Percentiles rank a stretch among this genome's conserved stretches.
These are phyloP conservation scores for Potentilla sterilis DNA, from an alignment of 306 rosid species.

Conservation along the genomic window DNA sequence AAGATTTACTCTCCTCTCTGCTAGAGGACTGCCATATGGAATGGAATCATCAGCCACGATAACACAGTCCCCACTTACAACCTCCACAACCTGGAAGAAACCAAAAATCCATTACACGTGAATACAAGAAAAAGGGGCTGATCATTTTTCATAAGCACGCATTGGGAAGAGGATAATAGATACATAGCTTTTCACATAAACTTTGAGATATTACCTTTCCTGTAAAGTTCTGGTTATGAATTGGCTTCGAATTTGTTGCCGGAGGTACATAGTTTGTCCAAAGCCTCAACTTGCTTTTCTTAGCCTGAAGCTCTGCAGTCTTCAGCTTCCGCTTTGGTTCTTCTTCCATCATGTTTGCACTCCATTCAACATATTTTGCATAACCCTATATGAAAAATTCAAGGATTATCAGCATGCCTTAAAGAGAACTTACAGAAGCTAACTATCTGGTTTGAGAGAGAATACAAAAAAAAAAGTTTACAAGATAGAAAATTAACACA, in stretches of 20 bases:
- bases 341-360: conserved; percentile 98
- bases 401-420: neutral
- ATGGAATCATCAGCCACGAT: conserved; percentile 93
- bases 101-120: conserved; percentile 14
- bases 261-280: conserved; percentile 97
- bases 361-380: conserved; percentile 96
- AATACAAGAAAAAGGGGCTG: neutral
- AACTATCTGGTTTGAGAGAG: neutral
- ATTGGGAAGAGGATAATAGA: neutral
- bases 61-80: conserved; percentile 94
- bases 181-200: conserved; percentile 1
- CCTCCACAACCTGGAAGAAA: conserved; percentile 86
- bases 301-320: conserved; percentile 83
- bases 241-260: conserved; percentile 87
- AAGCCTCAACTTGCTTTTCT: conserved; percentile 66
- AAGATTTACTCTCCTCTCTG: conserved; percentile 93
- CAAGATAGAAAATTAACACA: conserved; percentile 19
- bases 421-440: conserved; percentile 4
- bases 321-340: conserved; percentile 83
- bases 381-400: conserved; percentile 47
- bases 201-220: conserved; percentile 69
- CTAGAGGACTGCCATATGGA: conserved; percentile 84
- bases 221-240: conserved; percentile 87
- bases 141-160: conserved; percentile 10
- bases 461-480: neutral